Conservation (phyloP, 2,329 filamentous ascomycete genomes). For the Colletotrichum graminicola region DNA sequence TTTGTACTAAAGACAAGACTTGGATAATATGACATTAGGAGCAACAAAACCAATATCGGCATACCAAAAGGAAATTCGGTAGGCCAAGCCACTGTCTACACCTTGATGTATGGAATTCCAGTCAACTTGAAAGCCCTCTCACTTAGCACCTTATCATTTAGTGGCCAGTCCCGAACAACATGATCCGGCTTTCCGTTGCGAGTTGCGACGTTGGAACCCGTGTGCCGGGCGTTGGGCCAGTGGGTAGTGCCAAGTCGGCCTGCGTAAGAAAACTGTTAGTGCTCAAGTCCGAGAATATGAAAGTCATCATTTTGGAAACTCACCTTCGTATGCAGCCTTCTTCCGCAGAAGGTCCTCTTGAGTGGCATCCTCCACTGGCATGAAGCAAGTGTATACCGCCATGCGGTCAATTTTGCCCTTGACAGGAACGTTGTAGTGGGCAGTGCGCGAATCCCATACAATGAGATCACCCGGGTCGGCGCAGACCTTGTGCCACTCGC, state of each 20-base stretch:
- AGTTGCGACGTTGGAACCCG: conserved; percentile 44
- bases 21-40: neutral
- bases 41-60: neutral
- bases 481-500: conserved; percentile 52
- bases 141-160: conserved; percentile 54
- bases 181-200: conserved; percentile 47
- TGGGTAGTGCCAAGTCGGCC: conserved; percentile 56
- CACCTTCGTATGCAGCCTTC: conserved; percentile 55
- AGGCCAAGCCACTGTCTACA: neutral
- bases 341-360: conserved; percentile 57
- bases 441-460: conserved; percentile 59
- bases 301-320: neutral
- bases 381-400: conserved; percentile 56
- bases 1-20: neutral
- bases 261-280: neutral
- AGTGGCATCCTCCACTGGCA: conserved; percentile 54
- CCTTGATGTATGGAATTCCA: conserved; percentile 58
- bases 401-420: conserved; percentile 49
- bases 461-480: conserved; percentile 59
- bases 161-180: conserved; percentile 53
- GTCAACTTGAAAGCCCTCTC: conserved; percentile 60
- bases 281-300: accelerated
- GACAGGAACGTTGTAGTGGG: conserved; percentile 59
- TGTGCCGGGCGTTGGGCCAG: conserved; percentile 56
- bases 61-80: neutral